These are phyloP conservation scores for Elsinoe batatas DNA, from an alignment of 2,329 filamentous ascomycete species.

Conservation along the genomic window DNA sequence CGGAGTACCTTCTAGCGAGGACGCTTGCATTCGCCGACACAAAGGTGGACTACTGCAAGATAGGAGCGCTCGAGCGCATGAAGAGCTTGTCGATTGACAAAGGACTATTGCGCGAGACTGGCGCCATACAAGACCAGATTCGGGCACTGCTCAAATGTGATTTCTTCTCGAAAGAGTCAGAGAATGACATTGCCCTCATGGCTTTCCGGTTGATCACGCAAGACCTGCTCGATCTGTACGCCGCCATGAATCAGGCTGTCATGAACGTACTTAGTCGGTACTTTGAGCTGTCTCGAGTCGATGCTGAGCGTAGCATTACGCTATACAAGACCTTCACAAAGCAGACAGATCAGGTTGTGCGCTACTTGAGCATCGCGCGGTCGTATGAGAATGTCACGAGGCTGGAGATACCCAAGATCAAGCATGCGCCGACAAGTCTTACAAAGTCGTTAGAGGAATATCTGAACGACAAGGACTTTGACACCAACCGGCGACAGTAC, in stretches of 20 bases:
- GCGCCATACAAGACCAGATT: conserved; percentile 81
- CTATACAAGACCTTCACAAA: conserved; percentile 89
- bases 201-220: conserved; percentile 86
- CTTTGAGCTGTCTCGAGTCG: conserved; percentile 93
- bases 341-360: conserved; percentile 86
- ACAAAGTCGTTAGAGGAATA: conserved; percentile 89
- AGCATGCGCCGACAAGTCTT: conserved; percentile 89
- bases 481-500: conserved; percentile 85
- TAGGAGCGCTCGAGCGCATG: conserved; percentile 62
- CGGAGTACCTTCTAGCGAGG: conserved; percentile 74
- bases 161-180: conserved; percentile 74
- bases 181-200: conserved; percentile 93
- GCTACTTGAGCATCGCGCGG: conserved; percentile 76
- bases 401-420: conserved; percentile 90
- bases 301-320: conserved; percentile 81
- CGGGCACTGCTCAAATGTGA: conserved; percentile 79
- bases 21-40: conserved; percentile 74
- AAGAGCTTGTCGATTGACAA: conserved; percentile 86
- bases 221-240: conserved; percentile 81
- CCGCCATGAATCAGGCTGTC: conserved; percentile 90
- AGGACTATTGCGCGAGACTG: conserved; percentile 82
- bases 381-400: conserved; percentile 87
- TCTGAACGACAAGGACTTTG: conserved; percentile 87
- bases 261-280: conserved; percentile 96
- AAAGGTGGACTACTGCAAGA: conserved; percentile 80